These are phyloP conservation scores for Diaporthe velutina DNA, from an alignment of 2,329 filamentous ascomycete species.

Conservation along the genomic window DNA sequence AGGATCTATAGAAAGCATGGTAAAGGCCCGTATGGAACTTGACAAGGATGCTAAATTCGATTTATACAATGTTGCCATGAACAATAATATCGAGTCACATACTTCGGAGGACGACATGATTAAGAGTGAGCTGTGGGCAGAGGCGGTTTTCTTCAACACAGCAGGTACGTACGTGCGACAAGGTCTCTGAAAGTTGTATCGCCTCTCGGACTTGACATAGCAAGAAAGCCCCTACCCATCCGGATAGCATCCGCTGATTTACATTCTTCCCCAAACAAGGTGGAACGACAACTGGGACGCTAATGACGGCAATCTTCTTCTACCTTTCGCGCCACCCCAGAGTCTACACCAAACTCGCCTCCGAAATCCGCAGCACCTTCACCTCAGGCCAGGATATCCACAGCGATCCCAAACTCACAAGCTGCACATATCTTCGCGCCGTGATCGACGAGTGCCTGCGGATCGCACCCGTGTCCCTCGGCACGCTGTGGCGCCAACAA, in stretches of 20 bases:
- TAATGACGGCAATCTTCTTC: constrained; percentile 19
- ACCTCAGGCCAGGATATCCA: neutral
- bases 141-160: constrained; percentile 22
- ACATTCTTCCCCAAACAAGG: no score
- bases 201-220: no score
- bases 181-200: no score
- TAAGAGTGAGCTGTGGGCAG: constrained; percentile 24
- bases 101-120: neutral
- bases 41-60: neutral
- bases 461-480: constrained; percentile 17
- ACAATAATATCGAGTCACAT: neutral
- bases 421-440: constrained; percentile 7
- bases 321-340: neutral
- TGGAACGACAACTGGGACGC: neutral
- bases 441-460: constrained; percentile 37
- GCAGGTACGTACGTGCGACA: neutral
- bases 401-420: neutral
- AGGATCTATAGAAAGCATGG: constrained; percentile 6
- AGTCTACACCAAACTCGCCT: neutral
- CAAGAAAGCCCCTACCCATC: no score
- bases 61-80: neutral
- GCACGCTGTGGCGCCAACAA: constrained; percentile 34
- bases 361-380: constrained; percentile 22
- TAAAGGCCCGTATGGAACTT: constrained; percentile 4
- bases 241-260: no score